Evolutionary conservation across 1,284 basidiomycete genomes (phyloP).

Genomic region (Vanrija pseudolonga): DNA sequence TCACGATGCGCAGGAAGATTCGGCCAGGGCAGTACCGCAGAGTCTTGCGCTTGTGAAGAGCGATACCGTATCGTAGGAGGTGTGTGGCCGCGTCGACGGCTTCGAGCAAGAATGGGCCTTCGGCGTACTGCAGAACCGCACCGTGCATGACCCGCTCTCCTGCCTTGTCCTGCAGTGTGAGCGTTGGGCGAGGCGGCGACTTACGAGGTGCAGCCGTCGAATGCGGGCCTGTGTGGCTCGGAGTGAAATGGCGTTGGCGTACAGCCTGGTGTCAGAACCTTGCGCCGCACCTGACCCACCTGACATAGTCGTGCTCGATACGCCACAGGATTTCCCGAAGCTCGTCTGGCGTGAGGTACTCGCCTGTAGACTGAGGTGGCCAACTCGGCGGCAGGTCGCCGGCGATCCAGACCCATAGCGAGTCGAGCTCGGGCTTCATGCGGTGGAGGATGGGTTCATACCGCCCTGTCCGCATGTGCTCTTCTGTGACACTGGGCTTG

Average conservation of each 20-base stretch:
- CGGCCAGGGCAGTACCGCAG: conserved; percentile 3
- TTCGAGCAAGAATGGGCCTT: not conserved
- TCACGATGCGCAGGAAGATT: not conserved
- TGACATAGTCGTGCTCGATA: conserved; percentile 19
- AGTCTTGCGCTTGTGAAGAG: not conserved
- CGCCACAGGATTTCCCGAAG: conserved; percentile 19
- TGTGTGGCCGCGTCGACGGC: conserved; percentile 1
- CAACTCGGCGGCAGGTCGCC: conserved; percentile 4
- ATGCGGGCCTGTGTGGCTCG: conserved; percentile 7
- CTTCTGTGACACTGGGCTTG: conserved; percentile 10
- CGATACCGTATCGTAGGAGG: not conserved
- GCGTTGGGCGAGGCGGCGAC: not conserved
- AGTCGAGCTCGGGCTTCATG: conserved; percentile 19
- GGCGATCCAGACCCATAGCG: conserved; percentile 9
- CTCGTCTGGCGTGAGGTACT: conserved; percentile 2
- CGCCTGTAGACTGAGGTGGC: not conserved
- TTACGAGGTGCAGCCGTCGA: not conserved
- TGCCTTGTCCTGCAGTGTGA: not conserved
- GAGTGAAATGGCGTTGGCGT: conserved; percentile 20
- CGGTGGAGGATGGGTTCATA: conserved; percentile 17
- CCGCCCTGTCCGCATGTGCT: conserved; percentile 18
- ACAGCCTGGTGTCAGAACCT: conserved; percentile 4
- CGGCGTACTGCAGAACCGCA: not conserved
- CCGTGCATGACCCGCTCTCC: not conserved
- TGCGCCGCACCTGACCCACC: conserved; percentile 1